Conservation (phyloP, 2,329 filamentous ascomycete species). For the Helminthosporium solani region DNA sequence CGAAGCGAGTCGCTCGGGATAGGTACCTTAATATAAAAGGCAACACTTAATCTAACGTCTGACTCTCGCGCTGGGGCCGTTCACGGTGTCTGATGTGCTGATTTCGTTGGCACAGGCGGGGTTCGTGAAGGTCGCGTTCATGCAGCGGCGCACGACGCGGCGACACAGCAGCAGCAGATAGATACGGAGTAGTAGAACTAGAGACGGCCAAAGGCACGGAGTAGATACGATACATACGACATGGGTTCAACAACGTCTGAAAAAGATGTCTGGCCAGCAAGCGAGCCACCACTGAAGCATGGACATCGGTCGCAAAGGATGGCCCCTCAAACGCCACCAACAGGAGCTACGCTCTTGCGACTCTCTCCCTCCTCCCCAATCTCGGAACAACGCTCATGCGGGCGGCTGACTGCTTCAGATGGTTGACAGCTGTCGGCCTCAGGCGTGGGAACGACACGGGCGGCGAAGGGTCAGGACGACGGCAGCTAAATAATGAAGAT, state of each 20-base stretch:
- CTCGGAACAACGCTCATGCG: slow-evolving; percentile 9
- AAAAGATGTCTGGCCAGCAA: too few relatives aligned
- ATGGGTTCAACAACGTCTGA: too few relatives aligned
- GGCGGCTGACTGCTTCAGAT: background rate
- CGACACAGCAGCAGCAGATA: background rate
- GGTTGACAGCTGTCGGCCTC: background rate
- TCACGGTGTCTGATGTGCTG: background rate
- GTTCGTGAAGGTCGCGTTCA: background rate
- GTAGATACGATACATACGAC: too few relatives aligned
- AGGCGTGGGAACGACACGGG: background rate
- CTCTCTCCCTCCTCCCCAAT: too few relatives aligned
- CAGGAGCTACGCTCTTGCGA: slow-evolving; percentile 3
- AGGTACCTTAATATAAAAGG: slow-evolving; percentile 10
- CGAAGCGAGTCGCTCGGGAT: background rate
- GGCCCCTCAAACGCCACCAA: slow-evolving; percentile 10
- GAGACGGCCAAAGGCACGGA: too few relatives aligned
- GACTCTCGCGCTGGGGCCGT: slow-evolving; percentile 1
- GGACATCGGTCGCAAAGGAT: background rate
- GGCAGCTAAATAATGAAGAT: too few relatives aligned
- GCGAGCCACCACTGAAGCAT: too few relatives aligned
- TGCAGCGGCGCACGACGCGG: background rate
- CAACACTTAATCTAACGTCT: slow-evolving; percentile 7
- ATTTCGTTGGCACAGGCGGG: background rate
- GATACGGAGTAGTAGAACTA: too few relatives aligned
- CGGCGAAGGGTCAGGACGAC: too few relatives aligned